Conservation (phyloP, 2,329 filamentous ascomycete species). For the Zasmidium citrigriseum region DNA sequence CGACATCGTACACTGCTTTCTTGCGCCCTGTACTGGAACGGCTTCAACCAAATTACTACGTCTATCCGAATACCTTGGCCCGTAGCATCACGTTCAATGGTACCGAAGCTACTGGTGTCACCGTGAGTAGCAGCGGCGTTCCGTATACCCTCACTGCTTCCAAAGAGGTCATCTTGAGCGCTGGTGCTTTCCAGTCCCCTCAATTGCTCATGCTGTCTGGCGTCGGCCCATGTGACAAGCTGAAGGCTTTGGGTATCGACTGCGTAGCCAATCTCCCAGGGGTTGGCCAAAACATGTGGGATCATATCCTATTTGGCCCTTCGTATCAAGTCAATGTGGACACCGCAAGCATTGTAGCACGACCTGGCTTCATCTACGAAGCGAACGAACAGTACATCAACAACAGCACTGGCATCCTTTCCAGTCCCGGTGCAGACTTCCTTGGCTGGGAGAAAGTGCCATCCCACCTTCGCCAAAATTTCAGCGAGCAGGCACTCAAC, state of each 20-base stretch:
- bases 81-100: constrained; percentile 35
- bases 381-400: constrained; percentile 7
- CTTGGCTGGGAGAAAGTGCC: constrained; percentile 19
- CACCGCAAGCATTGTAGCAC: not conserved
- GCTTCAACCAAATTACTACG: constrained; percentile 47
- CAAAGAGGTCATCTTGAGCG: constrained; percentile 48
- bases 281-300: constrained; percentile 64
- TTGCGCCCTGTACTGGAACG: constrained; percentile 5
- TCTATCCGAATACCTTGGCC: constrained; percentile 20
- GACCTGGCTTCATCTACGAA: not conserved
- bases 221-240: constrained; percentile 56
- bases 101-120: constrained; percentile 30
- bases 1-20: constrained; percentile 8
- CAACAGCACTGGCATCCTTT: constrained; percentile 12
- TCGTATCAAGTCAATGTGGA: not conserved
- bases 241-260: constrained; percentile 54
- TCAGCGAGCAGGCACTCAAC: constrained; percentile 5
- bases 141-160: constrained; percentile 25
- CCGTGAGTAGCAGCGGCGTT: constrained; percentile 35
- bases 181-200: constrained; percentile 45
- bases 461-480: constrained; percentile 6
- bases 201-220: constrained; percentile 61
- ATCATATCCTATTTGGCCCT: constrained; percentile 43
- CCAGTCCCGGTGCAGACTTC: constrained; percentile 11
- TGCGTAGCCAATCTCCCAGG: constrained; percentile 59